Evolutionary conservation across 441 rosid genomes (phyloP), one percentile per base, ranked within the genome.

Genomic region (Biscutella laevigata): DNA sequence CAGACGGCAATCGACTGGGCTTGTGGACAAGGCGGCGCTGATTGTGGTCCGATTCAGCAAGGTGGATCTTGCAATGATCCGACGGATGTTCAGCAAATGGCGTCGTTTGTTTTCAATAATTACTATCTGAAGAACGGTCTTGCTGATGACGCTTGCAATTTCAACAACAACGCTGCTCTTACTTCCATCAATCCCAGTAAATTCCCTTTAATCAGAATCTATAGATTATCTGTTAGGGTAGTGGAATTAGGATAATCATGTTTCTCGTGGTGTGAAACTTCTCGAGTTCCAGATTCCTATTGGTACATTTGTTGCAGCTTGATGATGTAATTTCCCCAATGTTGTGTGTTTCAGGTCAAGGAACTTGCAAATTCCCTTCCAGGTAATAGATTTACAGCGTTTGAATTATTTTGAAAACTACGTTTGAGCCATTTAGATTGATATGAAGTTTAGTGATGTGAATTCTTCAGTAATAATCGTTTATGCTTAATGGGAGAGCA

Each of bases 1-100:
- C 95, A 77, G 77, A 66, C 57, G 39, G 91, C 95, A 17, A 61
- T 91, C 27, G 77, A 79, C 32, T 91, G 98, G 98, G 95, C 98
- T 5, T 91, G 98, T 58, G 95, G 98, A 1, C 62, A 64, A 4
- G 96, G 98, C 14, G 96, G 88, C 21, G 81, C 91, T 3, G 71
- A 80, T 42, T 91, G 98, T 50, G 50, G 72, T 9, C 81, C 79
- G 14, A 82, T 91, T 45, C 91, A 80, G 73, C 80, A 72, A 53
- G 90, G 85, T 33, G 94, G 90, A 9, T 66, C 78, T 2, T 88
- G 98, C 41, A 78, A 77, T 72, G 86, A 77, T 58, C 74, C 83
- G 7, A 40, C 34, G 32, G 96, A 91, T 68, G 1, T 83, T 20
- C 88, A 68, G 59, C 58, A 26, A 11, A 85, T 75, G 60, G 98